A percentile compares a stretch with the other conserved stretches of the same genome.
These are phyloP conservation scores for Pulveroboletus sp. DNA, from an alignment of 768 basidiomycete species.

Conservation along the genomic window DNA sequence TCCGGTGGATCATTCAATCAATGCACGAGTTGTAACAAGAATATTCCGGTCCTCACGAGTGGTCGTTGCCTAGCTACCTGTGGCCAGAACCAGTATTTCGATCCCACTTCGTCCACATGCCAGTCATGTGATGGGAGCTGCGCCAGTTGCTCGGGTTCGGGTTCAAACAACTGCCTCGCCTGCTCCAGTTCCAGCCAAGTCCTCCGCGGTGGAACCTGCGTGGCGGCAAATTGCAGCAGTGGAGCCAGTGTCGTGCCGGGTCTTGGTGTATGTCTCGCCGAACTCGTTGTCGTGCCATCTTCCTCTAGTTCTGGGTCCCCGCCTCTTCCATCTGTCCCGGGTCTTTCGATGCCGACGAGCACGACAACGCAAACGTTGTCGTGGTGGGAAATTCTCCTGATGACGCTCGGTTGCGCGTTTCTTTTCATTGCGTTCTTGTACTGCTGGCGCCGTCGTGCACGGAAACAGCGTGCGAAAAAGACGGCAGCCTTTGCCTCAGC, in stretches of 20 bases:
- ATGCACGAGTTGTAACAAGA: conserved; percentile 65
- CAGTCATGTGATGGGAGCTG: conserved; percentile 72
- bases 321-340: conserved; percentile 50
- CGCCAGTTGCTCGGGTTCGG: conserved; percentile 70
- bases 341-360: conserved; percentile 49
- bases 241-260: conserved; percentile 56
- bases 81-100: conserved; percentile 66
- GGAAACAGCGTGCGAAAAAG: conserved; percentile 60
- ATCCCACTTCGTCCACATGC: conserved; percentile 58
- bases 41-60: conserved; percentile 65
- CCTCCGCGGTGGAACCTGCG: conserved; percentile 62
- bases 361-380: conserved; percentile 38
- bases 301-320: conserved; percentile 36
- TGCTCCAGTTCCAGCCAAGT: conserved; percentile 62
- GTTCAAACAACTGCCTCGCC: conserved; percentile 64
- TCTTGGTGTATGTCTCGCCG: conserved; percentile 76
- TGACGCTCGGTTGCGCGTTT: conserved; percentile 77
- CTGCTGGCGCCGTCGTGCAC: conserved; percentile 66
- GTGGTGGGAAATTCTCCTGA: conserved; percentile 86
- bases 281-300: conserved; percentile 55
- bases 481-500: conserved; percentile 61
- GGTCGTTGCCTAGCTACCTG: conserved; percentile 81
- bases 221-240: conserved; percentile 54
- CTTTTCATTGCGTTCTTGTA: conserved; percentile 64
- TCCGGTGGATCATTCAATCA: conserved; percentile 74